Conservation (phyloP, 1,284 basidiomycete genomes). For the Mycena citricolor region DNA sequence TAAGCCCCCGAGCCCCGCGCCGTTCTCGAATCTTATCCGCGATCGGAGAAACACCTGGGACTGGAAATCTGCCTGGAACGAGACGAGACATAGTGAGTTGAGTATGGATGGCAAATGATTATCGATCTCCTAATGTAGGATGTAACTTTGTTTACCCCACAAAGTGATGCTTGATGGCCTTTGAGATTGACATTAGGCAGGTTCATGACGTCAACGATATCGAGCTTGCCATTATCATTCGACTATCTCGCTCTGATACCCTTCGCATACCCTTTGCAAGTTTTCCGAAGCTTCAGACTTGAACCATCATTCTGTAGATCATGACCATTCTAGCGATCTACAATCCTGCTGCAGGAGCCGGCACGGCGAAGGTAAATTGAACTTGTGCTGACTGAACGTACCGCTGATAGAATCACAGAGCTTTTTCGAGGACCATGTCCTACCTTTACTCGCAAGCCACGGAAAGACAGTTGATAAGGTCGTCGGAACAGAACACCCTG, state of each 20-base stretch:
- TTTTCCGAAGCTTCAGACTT: no score
- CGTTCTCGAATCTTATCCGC: slow-evolving; percentile 48
- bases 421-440: slow-evolving; percentile 59
- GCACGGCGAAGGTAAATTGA: slow-evolving; percentile 24
- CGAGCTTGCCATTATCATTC: no score
- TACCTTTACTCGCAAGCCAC: slow-evolving; percentile 59
- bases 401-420: slow-evolving; percentile 25
- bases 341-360: slow-evolving; percentile 21
- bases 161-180: no score
- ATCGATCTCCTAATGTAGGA: no score
- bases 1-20: slow-evolving; percentile 45
- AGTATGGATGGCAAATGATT: no score
- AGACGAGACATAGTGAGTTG: slow-evolving; percentile 38
- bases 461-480: slow-evolving; percentile 40
- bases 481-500: slow-evolving; percentile 49
- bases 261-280: no score
- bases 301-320: not conserved
- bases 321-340: slow-evolving; percentile 14
- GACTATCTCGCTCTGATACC: no score
- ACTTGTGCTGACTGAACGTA: not conserved
- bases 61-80: slow-evolving; percentile 43
- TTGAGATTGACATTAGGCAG: no score
- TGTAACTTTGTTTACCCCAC: no score
- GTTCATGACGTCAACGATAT: no score
- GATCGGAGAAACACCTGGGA: slow-evolving; percentile 38